Evolutionary conservation across 768 basidiomycete genomes (phyloP).

Genomic region (Podaxis sp.): DNA sequence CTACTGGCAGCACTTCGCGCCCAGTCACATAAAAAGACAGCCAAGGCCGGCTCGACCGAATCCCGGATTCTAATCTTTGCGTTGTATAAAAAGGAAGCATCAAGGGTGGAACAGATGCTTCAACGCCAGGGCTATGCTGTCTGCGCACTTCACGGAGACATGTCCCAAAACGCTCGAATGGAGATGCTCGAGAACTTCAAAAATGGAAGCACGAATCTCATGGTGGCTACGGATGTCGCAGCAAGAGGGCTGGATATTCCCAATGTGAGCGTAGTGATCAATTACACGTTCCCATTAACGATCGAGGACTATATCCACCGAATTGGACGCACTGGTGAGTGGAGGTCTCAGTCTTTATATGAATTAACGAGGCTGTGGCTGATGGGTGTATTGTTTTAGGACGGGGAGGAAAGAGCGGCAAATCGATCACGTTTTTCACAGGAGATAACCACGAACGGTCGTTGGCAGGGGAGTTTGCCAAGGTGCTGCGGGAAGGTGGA

Average conservation of each 20-base stretch:
- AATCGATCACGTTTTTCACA: conserved; percentile 96
- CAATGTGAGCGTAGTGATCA: conserved; percentile 90
- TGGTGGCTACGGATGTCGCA: conserved; percentile 98
- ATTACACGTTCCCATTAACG: conserved; percentile 97
- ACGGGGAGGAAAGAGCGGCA: conserved; percentile 86
- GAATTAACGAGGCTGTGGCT: not conserved
- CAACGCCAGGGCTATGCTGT: conserved; percentile 73
- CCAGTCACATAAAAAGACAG: conserved; percentile 62
- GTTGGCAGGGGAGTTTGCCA: conserved; percentile 90
- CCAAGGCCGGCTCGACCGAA: conserved; percentile 47
- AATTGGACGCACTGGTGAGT: conserved; percentile 82
- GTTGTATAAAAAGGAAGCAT: conserved; percentile 96
- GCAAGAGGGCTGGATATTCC: conserved; percentile 97
- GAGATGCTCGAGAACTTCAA: conserved; percentile 87
- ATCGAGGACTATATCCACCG: conserved; percentile 93
- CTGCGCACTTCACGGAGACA: conserved; percentile 85
- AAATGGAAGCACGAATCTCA: conserved; percentile 70
- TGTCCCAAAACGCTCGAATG: conserved; percentile 82
- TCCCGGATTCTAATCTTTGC: conserved; percentile 89
- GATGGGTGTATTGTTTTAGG: conserved; percentile 40
- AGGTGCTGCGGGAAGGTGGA: conserved; percentile 86
- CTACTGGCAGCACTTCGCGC: conserved; percentile 55
- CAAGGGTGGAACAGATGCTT: conserved; percentile 83
- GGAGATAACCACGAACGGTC: conserved; percentile 82
- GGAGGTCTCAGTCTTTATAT: conserved; percentile 2